Evolutionary conservation across 768 basidiomycete species (phyloP).

Genomic region (Pisolithus albus): DNA sequence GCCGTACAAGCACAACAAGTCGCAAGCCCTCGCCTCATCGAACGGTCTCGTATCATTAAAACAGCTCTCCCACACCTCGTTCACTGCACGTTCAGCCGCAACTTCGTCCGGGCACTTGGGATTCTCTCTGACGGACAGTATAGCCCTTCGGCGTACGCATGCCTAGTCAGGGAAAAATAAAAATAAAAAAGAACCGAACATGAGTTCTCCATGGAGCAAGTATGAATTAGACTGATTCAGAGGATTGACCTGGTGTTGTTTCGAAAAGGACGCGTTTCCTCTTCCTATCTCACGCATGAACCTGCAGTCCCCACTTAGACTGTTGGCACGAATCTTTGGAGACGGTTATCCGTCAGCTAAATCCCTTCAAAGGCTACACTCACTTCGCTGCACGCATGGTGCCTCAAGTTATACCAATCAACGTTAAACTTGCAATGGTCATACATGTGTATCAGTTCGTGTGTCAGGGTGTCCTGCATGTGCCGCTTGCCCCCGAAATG

Average conservation of each 20-base stretch:
- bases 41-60: conserved; percentile 94
- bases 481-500: conserved; percentile 75
- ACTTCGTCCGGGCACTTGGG: conserved; percentile 69
- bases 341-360: not conserved
- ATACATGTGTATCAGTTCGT: conserved; percentile 93
- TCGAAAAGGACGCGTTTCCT: conserved; percentile 74
- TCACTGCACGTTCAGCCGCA: conserved; percentile 82
- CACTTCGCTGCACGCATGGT: conserved; percentile 97
- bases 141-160: conserved; percentile 84
- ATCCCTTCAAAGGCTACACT: conserved; percentile 18
- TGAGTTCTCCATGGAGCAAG: not conserved
- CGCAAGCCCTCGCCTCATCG: conserved; percentile 67
- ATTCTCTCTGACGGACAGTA: conserved; percentile 75
- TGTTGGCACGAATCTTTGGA: conserved; percentile 87
- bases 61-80: conserved; percentile 97
- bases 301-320: conserved; percentile 87
- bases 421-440: conserved; percentile 95
- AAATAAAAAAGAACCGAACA: not conserved
- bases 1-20: not conserved
- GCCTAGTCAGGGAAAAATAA: conserved; percentile 39
- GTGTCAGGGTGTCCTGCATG: conserved; percentile 89
- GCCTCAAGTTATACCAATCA: conserved; percentile 82
- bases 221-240: conserved; percentile 3
- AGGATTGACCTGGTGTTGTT: conserved; percentile 80
- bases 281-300: conserved; percentile 76